A percentile compares a stretch with the other conserved stretches of the same genome.
phyloP scores from a whole-genome alignment of 2,329 filamentous ascomycete genomes.

The Onygenales sp. region DNA sequence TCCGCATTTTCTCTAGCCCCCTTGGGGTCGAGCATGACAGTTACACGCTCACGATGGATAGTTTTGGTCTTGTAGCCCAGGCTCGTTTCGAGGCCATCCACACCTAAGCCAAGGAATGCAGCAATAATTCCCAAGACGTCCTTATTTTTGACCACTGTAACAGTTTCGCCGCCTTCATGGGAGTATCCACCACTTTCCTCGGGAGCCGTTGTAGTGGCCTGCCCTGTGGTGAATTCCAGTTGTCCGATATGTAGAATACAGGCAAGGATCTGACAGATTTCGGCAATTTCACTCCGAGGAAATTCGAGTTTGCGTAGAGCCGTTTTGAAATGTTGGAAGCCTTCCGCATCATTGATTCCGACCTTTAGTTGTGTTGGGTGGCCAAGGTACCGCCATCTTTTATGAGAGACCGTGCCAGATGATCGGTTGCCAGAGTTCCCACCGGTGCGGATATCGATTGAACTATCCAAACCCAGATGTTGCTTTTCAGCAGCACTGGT shows the following conservation, averaged over 20 bases:
- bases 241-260: constrained; percentile 96
- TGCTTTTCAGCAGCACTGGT: constrained; percentile 84
- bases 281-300: constrained; percentile 82
- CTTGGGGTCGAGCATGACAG: constrained; percentile 88
- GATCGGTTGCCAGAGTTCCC: constrained; percentile 40
- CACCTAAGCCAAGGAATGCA: constrained; percentile 83
- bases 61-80: constrained; percentile 96
- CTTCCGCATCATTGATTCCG: constrained; percentile 89
- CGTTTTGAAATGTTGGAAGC: constrained; percentile 96
- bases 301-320: constrained; percentile 92
- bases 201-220: constrained; percentile 65
- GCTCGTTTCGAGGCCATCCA: constrained; percentile 73
- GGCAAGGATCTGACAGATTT: constrained; percentile 90
- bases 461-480: constrained; percentile 60
- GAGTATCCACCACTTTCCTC: constrained; percentile 96
- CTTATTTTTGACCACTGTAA: constrained; percentile 88
- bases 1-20: constrained; percentile 88
- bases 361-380: constrained; percentile 96
- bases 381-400: constrained; percentile 90
- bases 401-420: constrained; percentile 50
- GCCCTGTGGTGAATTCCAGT: constrained; percentile 79
- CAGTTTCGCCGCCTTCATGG: constrained; percentile 78
- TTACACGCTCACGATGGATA: constrained; percentile 92
- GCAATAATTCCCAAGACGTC: constrained; percentile 78
- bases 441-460: constrained; percentile 28